Evolutionary conservation across 129 eudicot genomes (phyloP), one percentile per base, ranked within the genome.

Genomic region (Lonicera japonica): DNA sequence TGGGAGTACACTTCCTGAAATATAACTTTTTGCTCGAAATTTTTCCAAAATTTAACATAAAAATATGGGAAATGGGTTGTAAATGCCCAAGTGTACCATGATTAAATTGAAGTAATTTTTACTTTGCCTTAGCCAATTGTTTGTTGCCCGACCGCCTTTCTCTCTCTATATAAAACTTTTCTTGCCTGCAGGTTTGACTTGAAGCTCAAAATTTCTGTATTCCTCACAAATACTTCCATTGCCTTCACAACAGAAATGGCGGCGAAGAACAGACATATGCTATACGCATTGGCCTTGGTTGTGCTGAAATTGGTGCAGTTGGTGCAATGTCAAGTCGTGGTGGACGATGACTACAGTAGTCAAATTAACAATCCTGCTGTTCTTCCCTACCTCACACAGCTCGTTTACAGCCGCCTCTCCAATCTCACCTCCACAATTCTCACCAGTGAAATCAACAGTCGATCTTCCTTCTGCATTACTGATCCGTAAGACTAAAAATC

Each of bases 401-500:
- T 64, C 24, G 78, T 80, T 18, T 79, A 88, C 59, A 25, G 36
- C 54, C 68, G 79, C 14, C 70, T 88, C 17, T 66, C 87, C 13
- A 83, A 81, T 66, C 73, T 75, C 34, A 88, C 96, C 58, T 70
- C 82, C 19, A 46, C 72, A 1, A 48, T 88, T 57, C 76, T 88
- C 19, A 39, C 60, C 16, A 71, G 72, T 51, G 72, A 76, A 24
- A 62, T 88, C 4, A 78, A 76, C 25, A 60, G 70, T 38, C 79
- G 65, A 54, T 75, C 83, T 60, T 68, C 73, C 57, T 88, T 78
- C 72, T 88, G 96, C 72, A 71, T 81, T 61, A 69, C 74, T 52
- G 78, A 84, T 73, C 91, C 91, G 95, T 88, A 83, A 63, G 76
- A n/a, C n/a, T n/a, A n/a, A n/a, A n/a, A n/a, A n/a, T n/a, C n/a